Evolutionary conservation across 1,139 yeast species (phyloP), one percentile per base, ranked within the genome.

Genomic region (Yamadazyma epiphylla): DNA sequence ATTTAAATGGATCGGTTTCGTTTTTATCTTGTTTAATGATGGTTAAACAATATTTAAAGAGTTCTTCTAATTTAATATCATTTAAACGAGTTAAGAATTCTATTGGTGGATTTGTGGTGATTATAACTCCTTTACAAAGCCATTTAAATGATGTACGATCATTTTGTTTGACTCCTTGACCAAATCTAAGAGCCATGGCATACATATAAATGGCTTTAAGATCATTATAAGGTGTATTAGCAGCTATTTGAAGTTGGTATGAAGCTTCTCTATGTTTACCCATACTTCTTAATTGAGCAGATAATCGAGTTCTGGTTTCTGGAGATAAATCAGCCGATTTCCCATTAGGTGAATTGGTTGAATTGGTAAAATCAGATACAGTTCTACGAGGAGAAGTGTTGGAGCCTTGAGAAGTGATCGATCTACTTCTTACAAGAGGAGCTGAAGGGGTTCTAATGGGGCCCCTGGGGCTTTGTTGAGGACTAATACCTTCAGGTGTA

Each of bases 261-360:
- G 88, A 74, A 5, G 87, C 80, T 43, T 81, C 91, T 23, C 80
- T 66, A 29, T 77, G 71, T 35, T 79, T 73, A 0, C 86, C 87
- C 28, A 66, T 55, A 25, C 70, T 68, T 34, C 85, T 65, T 25
- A 77, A 59, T 22, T 71, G 68, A 15, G 70, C 60, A 0, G 88
- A 87, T 28, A 67, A 48, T 10, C 66, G 53, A 0, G 76, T 71
- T 34, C 79, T 64, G 10, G 70, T 60, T 24, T 67, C 72, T 1
- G 72, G 60, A 5, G 58, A 38, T n/a, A 60, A 37, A 3, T 53
- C 45, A 10, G 36, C 35, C 25, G 31, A 19, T 23, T 38, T 37
- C 10, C 33, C 35, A 26, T 31, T 33, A 3, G 37, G 37, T 4
- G 32, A 19, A 10, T 26, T 14, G 24, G 26, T 27, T 19, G 36